Percentiles rank a stretch among this genome's conserved stretches.
These are phyloP conservation scores for Coemansia sp. DNA, from an alignment of 192 early-diverging fungal genomes.

Conservation along the genomic window DNA sequence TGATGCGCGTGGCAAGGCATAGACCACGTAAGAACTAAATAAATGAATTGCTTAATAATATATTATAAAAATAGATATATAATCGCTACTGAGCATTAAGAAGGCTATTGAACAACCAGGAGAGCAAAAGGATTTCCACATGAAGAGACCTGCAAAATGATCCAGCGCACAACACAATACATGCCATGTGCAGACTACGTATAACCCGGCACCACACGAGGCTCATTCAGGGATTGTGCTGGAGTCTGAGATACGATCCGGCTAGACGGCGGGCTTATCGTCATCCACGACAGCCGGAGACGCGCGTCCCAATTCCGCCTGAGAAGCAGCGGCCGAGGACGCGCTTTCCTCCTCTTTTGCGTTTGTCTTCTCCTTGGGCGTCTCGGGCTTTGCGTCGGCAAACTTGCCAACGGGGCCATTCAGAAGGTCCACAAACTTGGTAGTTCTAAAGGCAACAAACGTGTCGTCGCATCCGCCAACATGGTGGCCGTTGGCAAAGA, in stretches of 20 bases:
- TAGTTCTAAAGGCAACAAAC: slow-evolving; percentile 48
- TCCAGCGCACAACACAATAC: too few relatives aligned
- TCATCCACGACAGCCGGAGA: background rate
- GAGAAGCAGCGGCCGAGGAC: background rate
- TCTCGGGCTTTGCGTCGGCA: background rate
- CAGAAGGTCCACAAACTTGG: slow-evolving; percentile 57
- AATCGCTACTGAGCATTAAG: background rate
- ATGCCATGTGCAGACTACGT: too few relatives aligned
- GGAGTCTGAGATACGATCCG: background rate
- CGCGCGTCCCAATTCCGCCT: background rate
- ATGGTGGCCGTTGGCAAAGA: slow-evolving; percentile 68
- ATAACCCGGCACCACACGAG: too few relatives aligned
- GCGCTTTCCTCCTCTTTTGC: slow-evolving; percentile 1
- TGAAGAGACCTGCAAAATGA: too few relatives aligned
- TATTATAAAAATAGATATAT: background rate
- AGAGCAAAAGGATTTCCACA: too few relatives aligned
- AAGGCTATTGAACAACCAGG: too few relatives aligned
- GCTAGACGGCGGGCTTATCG: background rate
- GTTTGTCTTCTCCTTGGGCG: too few relatives aligned
- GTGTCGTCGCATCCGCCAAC: slow-evolving; percentile 66
- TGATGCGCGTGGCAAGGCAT: too few relatives aligned
- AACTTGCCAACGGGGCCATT: slow-evolving; percentile 15
- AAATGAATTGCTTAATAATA: too few relatives aligned
- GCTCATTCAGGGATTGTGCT: background rate
- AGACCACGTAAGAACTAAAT: too few relatives aligned